Evolutionary conservation across 2,329 filamentous ascomycete genomes (phyloP).

Genomic region (Penicillium thymicola): DNA sequence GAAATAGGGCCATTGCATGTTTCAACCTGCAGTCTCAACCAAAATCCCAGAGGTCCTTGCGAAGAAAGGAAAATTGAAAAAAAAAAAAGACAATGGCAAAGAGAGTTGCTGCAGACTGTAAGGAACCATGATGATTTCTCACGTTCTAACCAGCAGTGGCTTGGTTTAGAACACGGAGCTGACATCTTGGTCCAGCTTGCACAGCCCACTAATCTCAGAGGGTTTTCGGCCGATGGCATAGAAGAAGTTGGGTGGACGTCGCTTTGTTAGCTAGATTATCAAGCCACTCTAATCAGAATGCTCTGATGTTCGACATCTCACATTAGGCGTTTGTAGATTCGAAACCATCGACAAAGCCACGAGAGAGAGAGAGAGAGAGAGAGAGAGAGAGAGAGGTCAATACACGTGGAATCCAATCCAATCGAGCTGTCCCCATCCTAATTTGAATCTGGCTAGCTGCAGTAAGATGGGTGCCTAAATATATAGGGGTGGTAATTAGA

Average conservation of each 20-base stretch:
- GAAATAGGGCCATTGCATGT: not conserved
- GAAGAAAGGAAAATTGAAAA: not conserved
- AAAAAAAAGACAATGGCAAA: not conserved
- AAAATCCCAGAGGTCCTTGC: not conserved
- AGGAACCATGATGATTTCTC: not conserved
- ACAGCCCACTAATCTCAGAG: not conserved
- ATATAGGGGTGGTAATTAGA: not conserved
- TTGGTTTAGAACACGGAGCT: not conserved
- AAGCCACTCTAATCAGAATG: not conserved
- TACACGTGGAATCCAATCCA: not conserved
- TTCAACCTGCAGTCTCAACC: not conserved
- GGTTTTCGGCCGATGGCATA: not conserved
- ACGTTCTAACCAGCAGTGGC: not conserved
- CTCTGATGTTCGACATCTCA: not conserved
- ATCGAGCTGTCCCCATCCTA: not conserved
- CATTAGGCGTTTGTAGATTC: not conserved
- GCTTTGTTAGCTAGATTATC: too few species aligned
- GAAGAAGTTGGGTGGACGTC: not conserved
- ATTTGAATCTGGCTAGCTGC: not conserved
- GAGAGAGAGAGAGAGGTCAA: not conserved
- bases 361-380: not conserved
- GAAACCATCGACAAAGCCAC: not conserved
- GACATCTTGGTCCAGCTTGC: not conserved
- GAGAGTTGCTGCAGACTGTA: not conserved
- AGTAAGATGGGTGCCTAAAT: not conserved